Base-by-base conservation (phyloP, 176 grass and related monocot genomes). In the Eleusine coracana region DNA sequence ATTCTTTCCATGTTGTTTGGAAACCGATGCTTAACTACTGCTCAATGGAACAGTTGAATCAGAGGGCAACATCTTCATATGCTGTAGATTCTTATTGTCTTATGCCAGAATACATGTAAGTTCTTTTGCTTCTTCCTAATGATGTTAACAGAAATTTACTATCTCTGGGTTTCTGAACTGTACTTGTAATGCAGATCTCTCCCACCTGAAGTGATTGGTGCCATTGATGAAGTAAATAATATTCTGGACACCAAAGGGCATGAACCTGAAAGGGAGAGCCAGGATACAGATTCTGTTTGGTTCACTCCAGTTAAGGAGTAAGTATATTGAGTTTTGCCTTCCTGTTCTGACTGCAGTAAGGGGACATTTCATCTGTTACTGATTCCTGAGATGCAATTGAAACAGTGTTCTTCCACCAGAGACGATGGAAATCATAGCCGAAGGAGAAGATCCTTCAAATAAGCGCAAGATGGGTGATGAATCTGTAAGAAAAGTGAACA, bases 251-350 rank as follows among this genome's bases (percentile, higher is more conserved):
- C 49, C 51, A 42, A 61, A 84, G 86, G 70, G 52, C 80, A 78
- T 44, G 77, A 76, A 65, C 41, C 41, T 36, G 79, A 79, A 79
- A 90, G 36, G 41, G 71, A 82, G 55, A 74, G 61, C 38, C 73
- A 77, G 21, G 82, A 90, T 71, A 62, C 87, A 17, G 60, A 71
- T 83, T 86, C 89, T 86, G 87, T 80, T 82, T 94, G 91, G 74
- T 99, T 92, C 86, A 92, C 91, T 41, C 91, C 85, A 54, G 74
- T 94, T 66, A 80, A 82, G 77, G 93, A 96, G 96, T 99, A 92
- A 85, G 96, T 92, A 82, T 68, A 80, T 42, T 16, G 11, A 80
- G 37, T 23, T 28, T 78, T 70, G 55, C n/a, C 11, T 83, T 62
- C 66, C 55, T 85, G 6, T 83, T 23, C 67, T 75, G 17, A 71